A percentile compares a stretch with the other conserved stretches of the same genome.
These are phyloP conservation scores for Nyctanthes arbortristis DNA, from an alignment of 257 asterid genomes.

Conservation along the genomic window DNA sequence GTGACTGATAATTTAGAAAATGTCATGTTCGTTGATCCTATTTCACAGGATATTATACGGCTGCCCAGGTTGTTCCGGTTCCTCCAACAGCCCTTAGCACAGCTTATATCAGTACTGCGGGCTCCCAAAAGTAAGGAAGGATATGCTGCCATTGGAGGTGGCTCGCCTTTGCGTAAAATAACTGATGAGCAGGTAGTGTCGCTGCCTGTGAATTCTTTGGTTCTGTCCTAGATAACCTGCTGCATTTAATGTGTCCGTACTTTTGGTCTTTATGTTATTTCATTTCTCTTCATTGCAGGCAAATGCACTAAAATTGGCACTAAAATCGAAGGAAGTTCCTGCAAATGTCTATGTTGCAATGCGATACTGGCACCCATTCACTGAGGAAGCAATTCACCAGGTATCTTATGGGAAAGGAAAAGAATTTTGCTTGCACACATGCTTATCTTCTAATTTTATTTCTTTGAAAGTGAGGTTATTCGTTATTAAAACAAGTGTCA, in stretches of 20 bases:
- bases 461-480: neutral
- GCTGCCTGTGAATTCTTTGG: neutral
- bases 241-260: neutral
- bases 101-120: constrained; percentile 70
- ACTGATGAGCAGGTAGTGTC: constrained; percentile 84
- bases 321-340: constrained; percentile 58
- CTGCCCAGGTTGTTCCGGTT: constrained; percentile 88
- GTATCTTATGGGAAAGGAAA: constrained; percentile 31
- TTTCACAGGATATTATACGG: constrained; percentile 84
- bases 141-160: constrained; percentile 98
- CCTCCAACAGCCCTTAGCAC: constrained; percentile 93
- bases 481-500: too few relatives aligned
- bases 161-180: constrained; percentile 91
- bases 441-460: neutral
- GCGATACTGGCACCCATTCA: constrained; percentile 99
- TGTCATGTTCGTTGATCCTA: constrained; percentile 16
- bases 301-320: constrained; percentile 62
- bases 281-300: constrained; percentile 57
- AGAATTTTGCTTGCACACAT: neutral
- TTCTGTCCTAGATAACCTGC: neutral
- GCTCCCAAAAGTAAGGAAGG: constrained; percentile 99
- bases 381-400: constrained; percentile 96
- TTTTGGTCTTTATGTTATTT: constrained; percentile 16
- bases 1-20: neutral
- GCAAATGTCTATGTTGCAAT: constrained; percentile 91